Evolutionary conservation across 2,329 filamentous ascomycete species (phyloP).

Genomic region (Mycosphaerella sp.): DNA sequence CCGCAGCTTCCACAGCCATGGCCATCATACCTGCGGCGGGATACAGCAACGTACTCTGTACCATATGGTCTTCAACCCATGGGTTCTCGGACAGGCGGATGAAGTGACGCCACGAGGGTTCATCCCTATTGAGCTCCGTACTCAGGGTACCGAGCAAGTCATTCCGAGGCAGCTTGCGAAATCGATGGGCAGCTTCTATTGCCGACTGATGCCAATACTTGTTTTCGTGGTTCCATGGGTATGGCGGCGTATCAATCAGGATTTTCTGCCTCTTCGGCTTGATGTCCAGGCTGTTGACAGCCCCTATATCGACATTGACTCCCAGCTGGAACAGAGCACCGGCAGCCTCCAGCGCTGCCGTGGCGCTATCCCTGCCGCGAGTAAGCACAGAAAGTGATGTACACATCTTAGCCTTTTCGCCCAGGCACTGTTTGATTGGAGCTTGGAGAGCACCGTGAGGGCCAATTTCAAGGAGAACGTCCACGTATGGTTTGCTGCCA

Average conservation of each 20-base stretch:
- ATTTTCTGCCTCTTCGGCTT: not conserved
- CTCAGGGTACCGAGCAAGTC: conserved; percentile 27
- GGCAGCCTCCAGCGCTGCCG: conserved; percentile 7
- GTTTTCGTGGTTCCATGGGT: conserved; percentile 4
- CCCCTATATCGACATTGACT: not conserved
- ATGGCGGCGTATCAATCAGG: not conserved
- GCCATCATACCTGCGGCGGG: conserved; percentile 18
- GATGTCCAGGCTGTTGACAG: not conserved
- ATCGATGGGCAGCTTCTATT: not conserved
- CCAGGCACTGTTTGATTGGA: conserved; percentile 10
- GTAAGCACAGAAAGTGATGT: conserved; percentile 8
- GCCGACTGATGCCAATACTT: not conserved
- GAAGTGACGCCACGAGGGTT: conserved; percentile 24
- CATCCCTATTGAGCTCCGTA: not conserved
- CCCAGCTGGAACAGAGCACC: not conserved
- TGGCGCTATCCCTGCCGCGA: conserved; percentile 21
- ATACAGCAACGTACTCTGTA: conserved; percentile 13
- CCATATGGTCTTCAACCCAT: conserved; percentile 25
- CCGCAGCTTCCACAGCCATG: conserved; percentile 21
- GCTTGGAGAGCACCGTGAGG: conserved; percentile 12
- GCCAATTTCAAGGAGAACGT: conserved; percentile 14
- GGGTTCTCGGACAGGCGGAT: conserved; percentile 21
- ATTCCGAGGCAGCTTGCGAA: conserved; percentile 21
- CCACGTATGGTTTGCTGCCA: not conserved
- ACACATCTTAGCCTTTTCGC: conserved; percentile 6